Evolutionary conservation across 331 rosid species (phyloP), one percentile per base, ranked within the genome.

Genomic region (Malus hybrid): DNA sequence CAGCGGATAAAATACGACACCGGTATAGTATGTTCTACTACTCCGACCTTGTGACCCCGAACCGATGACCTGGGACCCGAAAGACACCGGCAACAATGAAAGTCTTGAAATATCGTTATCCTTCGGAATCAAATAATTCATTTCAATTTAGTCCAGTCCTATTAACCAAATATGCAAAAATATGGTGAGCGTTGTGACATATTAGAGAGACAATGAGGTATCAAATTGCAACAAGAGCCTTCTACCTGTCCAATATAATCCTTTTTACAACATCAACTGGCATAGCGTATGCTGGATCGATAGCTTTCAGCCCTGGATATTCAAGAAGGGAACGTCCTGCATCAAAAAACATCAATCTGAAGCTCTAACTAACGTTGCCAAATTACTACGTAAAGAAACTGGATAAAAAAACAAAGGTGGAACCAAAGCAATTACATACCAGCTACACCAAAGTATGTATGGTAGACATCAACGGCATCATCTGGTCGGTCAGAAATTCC

Each of bases 401-500:
- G 15, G 24, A 3, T 58, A 33, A 29, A 10, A 22, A 50, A 29
- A 52, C 33, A 24, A 74, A 6, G 62, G 57, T 34, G 56, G 63
- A 73, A 72, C 39, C 52, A 48, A 33, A 58, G 71, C 57, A 68
- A 68, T 61, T 36, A 20, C 39, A n/a, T 81, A 92, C 97, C 97
- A 22, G 97, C 97, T 61, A 94, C 86, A 48, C 99, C 97, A 16
- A 92, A 94, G 89, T 84, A 94, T 2, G 93, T 88, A 75, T 92
- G 97, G 74, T 79, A 92, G 75, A 92, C 89, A 83, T 93, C 98
- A 72, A 88, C 96, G 3, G 91, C 97, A 84, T 89, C 98, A 79
- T 91, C 96, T 30, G 93, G 96, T 81, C 96, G 86, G 75, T 93
- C 96, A n/a, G 96, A 93, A 82, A 91, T 93, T 71, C 98, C 98